These are phyloP conservation scores for Phoma herbarum DNA, from an alignment of 2,329 filamentous ascomycete species.

Conservation along the genomic window DNA sequence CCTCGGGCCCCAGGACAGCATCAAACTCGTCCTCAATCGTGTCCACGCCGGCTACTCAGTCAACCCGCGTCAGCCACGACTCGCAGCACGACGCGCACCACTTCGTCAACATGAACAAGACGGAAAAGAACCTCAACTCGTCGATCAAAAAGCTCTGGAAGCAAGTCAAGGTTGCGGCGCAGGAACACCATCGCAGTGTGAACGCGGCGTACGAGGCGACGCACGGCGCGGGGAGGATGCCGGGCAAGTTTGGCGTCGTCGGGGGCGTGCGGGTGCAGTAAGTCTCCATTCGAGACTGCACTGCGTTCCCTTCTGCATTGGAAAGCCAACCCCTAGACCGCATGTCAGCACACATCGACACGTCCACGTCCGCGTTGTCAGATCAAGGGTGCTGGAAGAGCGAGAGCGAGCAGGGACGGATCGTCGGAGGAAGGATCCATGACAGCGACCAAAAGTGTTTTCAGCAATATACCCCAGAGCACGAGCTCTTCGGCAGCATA, in stretches of 20 bases:
- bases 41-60: constrained; percentile 25
- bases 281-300: no score
- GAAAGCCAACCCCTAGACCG: no score
- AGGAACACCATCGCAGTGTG: constrained; percentile 43
- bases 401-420: no score
- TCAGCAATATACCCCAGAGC: constrained; percentile 1
- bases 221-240: constrained; percentile 29
- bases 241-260: not conserved
- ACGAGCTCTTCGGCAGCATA: not conserved
- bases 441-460: not conserved
- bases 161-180: constrained; percentile 37
- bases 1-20: constrained; percentile 1
- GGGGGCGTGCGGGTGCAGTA: constrained; percentile 3
- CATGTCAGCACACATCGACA: no score
- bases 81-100: constrained; percentile 36
- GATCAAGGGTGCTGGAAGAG: no score
- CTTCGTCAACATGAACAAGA: constrained; percentile 31
- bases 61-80: constrained; percentile 31
- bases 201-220: constrained; percentile 40
- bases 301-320: no score
- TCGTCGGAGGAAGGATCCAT: no score
- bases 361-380: no score
- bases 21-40: constrained; percentile 14
- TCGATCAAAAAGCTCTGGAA: constrained; percentile 44
- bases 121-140: constrained; percentile 29